Evolutionary conservation across 352 stramenopile genomes (phyloP).

Genomic region (Salisapilia sapeloensis): DNA sequence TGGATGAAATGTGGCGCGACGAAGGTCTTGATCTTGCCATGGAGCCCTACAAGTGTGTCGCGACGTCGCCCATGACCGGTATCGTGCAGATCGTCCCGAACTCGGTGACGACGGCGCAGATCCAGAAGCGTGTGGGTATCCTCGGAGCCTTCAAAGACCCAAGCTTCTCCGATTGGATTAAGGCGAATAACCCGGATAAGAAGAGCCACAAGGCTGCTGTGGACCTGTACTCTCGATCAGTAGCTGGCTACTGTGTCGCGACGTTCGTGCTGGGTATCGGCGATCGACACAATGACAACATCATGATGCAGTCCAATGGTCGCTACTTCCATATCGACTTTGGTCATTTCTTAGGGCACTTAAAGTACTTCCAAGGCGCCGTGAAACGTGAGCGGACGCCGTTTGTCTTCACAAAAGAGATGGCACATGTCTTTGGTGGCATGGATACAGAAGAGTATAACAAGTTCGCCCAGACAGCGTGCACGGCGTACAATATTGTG

Average conservation of each 20-base stretch:
- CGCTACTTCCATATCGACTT: conserved; percentile 86
- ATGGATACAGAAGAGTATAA: conserved; percentile 52
- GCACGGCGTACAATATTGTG: conserved; percentile 51
- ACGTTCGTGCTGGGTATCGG: conserved; percentile 90
- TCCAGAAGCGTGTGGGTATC: conserved; percentile 72
- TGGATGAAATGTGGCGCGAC: conserved; percentile 88
- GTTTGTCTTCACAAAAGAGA: conserved; percentile 82
- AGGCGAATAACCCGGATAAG: conserved; percentile 52
- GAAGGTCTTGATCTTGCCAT: conserved; percentile 84
- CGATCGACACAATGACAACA: conserved; percentile 92
- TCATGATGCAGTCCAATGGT: conserved; percentile 80
- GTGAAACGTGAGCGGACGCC: conserved; percentile 68
- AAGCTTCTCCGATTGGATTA: conserved; percentile 75
- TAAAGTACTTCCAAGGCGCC: conserved; percentile 72
- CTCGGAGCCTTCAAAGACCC: conserved; percentile 73
- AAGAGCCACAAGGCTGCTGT: conserved; percentile 44
- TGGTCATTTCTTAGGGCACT: conserved; percentile 73
- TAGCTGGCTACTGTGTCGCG: conserved; percentile 86
- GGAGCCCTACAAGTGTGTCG: conserved; percentile 84
- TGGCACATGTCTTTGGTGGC: conserved; percentile 73
- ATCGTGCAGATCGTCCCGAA: conserved; percentile 87
- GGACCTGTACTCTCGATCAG: conserved; percentile 79
- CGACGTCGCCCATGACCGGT: conserved; percentile 81
- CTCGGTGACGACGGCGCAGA: conserved; percentile 87
- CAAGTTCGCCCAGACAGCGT: conserved; percentile 57